A percentile compares a stretch with the other conserved stretches of the same genome.
Conservation (phyloP, 495 filamentous ascomycete genomes). For the Astrothelium subdiscretum region DNA sequence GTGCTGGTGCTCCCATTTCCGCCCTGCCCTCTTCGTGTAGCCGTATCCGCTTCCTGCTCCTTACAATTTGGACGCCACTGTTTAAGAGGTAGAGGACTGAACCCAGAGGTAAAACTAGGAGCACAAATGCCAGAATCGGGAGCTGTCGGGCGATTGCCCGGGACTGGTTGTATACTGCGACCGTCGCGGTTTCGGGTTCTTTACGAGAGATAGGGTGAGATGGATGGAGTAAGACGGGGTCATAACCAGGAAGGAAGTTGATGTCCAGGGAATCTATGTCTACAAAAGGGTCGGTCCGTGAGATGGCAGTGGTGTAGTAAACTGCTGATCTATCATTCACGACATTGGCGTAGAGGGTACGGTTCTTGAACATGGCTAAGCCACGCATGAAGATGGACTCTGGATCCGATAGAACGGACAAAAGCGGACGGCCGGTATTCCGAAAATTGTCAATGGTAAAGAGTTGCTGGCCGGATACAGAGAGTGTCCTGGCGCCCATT, state of each 20-base stretch:
- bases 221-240: slow-evolving; percentile 66
- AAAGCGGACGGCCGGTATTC: slow-evolving; percentile 63
- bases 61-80: slow-evolving; percentile 58
- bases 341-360: slow-evolving; percentile 70
- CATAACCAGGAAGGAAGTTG: slow-evolving; percentile 63
- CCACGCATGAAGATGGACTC: slow-evolving; percentile 77
- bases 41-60: slow-evolving; percentile 59
- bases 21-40: slow-evolving; percentile 58
- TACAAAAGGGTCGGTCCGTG: slow-evolving; percentile 60
- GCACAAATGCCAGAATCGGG: slow-evolving; percentile 50
- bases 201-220: slow-evolving; percentile 45
- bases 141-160: slow-evolving; percentile 13
- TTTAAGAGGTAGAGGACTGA: slow-evolving; percentile 61
- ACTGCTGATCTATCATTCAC: slow-evolving; percentile 69
- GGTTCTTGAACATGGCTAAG: slow-evolving; percentile 59
- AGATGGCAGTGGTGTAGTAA: slow-evolving; percentile 72
- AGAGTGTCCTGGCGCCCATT: slow-evolving; percentile 63
- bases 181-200: slow-evolving; percentile 27
- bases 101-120: slow-evolving; percentile 57
- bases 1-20: slow-evolving; percentile 47
- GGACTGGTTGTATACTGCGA: slow-evolving; percentile 14
- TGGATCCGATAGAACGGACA: slow-evolving; percentile 71
- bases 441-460: slow-evolving; percentile 81
- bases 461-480: slow-evolving; percentile 71
- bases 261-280: slow-evolving; percentile 51